These are phyloP conservation scores for Cladorrhinum sp. DNA, from an alignment of 2,329 filamentous ascomycete species.

Conservation along the genomic window DNA sequence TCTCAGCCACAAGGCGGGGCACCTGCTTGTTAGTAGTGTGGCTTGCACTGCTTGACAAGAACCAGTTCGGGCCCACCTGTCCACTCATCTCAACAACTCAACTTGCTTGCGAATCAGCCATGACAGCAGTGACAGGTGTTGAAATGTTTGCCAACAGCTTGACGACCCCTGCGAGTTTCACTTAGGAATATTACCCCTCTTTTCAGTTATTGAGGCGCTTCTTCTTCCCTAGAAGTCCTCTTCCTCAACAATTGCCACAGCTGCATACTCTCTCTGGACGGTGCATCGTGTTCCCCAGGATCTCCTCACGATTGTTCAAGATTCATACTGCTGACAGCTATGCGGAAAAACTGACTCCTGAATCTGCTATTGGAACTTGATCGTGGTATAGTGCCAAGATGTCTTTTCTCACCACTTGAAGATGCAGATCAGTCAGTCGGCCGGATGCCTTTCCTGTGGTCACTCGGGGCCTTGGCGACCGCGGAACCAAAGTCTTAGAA, in stretches of 20 bases:
- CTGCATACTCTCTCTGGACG: not conserved
- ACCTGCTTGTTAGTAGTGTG: constrained; percentile 8
- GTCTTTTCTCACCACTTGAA: not conserved
- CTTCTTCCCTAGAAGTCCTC: not conserved
- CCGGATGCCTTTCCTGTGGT: not conserved
- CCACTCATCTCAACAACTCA: not conserved
- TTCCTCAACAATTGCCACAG: not conserved
- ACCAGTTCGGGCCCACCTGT: not conserved
- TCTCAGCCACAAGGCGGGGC: constrained; percentile 20
- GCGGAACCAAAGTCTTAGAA: not conserved
- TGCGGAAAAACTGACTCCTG: not conserved
- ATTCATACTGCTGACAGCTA: not conserved
- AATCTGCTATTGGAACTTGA: not conserved
- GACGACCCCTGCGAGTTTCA: too few species aligned
- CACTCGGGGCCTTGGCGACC: not conserved
- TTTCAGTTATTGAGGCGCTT: not conserved
- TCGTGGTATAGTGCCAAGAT: not conserved
- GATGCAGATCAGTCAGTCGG: not conserved
- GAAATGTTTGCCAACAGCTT: too few species aligned
- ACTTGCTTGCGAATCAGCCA: not conserved
- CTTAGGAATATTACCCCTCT: not conserved
- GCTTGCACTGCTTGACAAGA: not conserved
- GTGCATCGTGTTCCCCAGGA: not conserved
- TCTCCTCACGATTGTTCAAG: too few species aligned
- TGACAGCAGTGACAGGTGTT: too few species aligned